Conservation (phyloP, 2,329 filamentous ascomycete species). For the Arthrocladium fulminans region DNA sequence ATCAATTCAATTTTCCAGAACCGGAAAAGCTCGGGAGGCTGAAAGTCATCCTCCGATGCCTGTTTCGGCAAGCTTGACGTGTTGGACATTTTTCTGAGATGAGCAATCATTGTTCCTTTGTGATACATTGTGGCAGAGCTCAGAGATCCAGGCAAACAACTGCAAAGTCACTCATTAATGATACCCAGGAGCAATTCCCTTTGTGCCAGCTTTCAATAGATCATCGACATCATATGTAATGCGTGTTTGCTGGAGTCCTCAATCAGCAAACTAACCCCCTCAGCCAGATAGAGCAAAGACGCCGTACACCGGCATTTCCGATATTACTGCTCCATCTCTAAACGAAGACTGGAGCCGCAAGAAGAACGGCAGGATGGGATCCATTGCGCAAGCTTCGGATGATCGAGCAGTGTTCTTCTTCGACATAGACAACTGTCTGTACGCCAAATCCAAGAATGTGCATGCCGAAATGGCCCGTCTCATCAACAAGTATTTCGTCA, state of each 20-base stretch:
- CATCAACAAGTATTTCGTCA: conserved; percentile 60
- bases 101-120: conserved; percentile 5
- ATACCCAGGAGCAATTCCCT: neutral
- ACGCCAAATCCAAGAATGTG: conserved; percentile 75
- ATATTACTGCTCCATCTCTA: neutral
- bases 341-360: neutral
- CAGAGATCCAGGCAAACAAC: neutral
- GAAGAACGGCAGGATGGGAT: conserved; percentile 10
- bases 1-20: neutral
- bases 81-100: neutral
- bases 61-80: neutral
- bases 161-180: neutral
- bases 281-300: neutral
- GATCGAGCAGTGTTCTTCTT: conserved; percentile 55
- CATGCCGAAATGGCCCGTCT: conserved; percentile 80
- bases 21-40: neutral
- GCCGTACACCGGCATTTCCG: too few relatives aligned
- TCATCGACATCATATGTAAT: too few relatives aligned
- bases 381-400: conserved; percentile 9
- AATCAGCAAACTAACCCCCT: neutral
- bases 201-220: too few relatives aligned
- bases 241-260: neutral
- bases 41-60: neutral
- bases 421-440: conserved; percentile 98
- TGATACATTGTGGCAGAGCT: conserved; percentile 5